Evolutionary conservation across 768 basidiomycete genomes (phyloP).

Genomic region (Pleurotus sapidus): DNA sequence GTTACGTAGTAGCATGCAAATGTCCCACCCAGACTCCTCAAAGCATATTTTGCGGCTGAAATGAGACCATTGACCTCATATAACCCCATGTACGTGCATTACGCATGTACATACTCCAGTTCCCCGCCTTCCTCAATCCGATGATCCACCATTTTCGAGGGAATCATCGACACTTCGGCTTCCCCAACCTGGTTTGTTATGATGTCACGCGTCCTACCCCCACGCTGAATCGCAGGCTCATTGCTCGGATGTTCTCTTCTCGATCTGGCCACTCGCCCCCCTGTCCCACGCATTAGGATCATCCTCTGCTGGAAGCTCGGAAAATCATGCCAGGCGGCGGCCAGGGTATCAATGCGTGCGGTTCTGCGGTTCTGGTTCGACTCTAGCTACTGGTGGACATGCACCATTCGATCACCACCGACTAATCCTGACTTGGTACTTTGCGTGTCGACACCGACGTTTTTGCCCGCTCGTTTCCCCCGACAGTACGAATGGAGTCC

Average conservation of each 20-base stretch:
- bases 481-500: constrained; percentile 5
- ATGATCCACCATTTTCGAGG: too few relatives aligned
- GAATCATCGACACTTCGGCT: background rate
- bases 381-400: background rate
- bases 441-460: background rate
- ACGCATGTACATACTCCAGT: too few relatives aligned
- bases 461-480: background rate
- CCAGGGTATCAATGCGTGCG: background rate
- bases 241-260: background rate
- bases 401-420: background rate
- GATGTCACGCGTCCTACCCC: constrained; percentile 1
- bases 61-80: too few relatives aligned
- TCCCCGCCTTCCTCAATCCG: too few relatives aligned
- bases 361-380: constrained; percentile 1
- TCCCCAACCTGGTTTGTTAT: background rate
- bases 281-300: background rate
- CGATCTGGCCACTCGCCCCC: background rate
- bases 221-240: background rate
- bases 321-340: background rate
- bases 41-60: too few relatives aligned
- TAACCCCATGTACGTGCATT: too few relatives aligned
- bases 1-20: too few relatives aligned
- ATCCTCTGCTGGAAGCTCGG: background rate
- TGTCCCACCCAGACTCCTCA: too few relatives aligned
- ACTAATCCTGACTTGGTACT: constrained; percentile 1